These are phyloP conservation scores for Chalciporus pseudorubinellus DNA, from an alignment of 768 basidiomycete species.

Conservation along the genomic window DNA sequence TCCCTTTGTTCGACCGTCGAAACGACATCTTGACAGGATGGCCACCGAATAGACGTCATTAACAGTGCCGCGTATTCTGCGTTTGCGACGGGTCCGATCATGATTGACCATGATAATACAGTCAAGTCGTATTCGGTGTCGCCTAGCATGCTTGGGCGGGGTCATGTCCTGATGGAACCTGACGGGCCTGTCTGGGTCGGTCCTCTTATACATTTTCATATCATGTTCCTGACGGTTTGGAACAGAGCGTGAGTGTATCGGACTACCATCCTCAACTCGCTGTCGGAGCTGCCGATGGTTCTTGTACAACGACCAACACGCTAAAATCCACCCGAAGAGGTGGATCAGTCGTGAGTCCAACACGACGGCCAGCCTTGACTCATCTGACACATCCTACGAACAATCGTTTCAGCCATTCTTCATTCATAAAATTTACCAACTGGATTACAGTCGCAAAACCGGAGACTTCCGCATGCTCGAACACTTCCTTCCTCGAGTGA, in stretches of 20 bases:
- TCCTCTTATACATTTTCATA: background rate
- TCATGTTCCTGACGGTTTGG: background rate
- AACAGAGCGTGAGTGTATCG: constrained; percentile 67
- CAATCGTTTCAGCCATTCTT: constrained; percentile 60
- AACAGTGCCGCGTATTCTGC: constrained; percentile 65
- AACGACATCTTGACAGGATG: background rate
- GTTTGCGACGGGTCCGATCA: constrained; percentile 66
- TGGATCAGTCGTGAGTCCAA: constrained; percentile 60
- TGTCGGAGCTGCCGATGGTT: constrained; percentile 80
- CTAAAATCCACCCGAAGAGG: constrained; percentile 67
- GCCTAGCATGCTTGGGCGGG: constrained; percentile 70
- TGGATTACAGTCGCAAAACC: constrained; percentile 80
- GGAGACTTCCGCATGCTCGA: constrained; percentile 89
- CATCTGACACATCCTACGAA: background rate
- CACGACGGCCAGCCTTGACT: background rate
- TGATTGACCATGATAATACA: constrained; percentile 80
- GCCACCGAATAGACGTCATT: constrained; percentile 56
- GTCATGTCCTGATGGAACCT: constrained; percentile 70
- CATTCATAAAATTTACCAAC: constrained; percentile 75
- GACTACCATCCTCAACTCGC: constrained; percentile 88
- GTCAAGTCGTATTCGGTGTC: constrained; percentile 74
- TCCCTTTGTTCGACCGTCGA: background rate
- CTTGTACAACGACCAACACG: constrained; percentile 70
- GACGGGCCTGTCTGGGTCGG: constrained; percentile 82
- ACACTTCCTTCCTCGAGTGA: constrained; percentile 71